Conservation (phyloP, 108 stramenopile species). For the Cyclotella atomus region DNA sequence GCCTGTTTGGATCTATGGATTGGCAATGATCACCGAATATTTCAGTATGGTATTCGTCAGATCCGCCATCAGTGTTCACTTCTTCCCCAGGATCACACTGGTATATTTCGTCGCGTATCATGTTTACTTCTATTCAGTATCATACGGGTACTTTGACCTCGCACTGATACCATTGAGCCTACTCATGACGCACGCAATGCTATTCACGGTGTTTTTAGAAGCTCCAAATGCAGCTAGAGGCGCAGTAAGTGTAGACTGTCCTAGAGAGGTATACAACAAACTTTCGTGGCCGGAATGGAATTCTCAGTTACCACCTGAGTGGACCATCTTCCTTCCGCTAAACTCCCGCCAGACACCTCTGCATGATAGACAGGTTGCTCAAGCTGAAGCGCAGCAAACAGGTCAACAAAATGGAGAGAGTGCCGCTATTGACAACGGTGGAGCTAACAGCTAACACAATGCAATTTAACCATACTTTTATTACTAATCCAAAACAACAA, state of each 20-base stretch:
- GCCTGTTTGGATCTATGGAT: slow-evolving; percentile 64
- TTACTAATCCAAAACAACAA: too few species aligned
- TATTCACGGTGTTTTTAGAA: slow-evolving; percentile 66
- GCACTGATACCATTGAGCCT: slow-evolving; percentile 53
- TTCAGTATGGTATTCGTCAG: slow-evolving; percentile 63
- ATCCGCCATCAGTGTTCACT: slow-evolving; percentile 44
- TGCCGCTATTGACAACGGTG: too few species aligned
- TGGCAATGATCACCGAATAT: slow-evolving; percentile 76
- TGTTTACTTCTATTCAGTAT: slow-evolving; percentile 69
- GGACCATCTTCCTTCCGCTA: slow-evolving; percentile 71
- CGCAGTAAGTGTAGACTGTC: slow-evolving; percentile 53
- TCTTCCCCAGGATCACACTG: slow-evolving; percentile 63
- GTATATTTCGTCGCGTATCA: slow-evolving; percentile 68
- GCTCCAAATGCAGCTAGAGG: slow-evolving; percentile 59
- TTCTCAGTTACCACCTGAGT: slow-evolving; percentile 56
- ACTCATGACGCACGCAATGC: slow-evolving; percentile 59
- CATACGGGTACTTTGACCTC: slow-evolving; percentile 69
- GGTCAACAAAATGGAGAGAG: too few species aligned
- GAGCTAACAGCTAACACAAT: too few species aligned
- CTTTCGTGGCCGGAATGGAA: slow-evolving; percentile 71
- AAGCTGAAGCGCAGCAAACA: too few species aligned
- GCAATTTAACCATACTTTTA: too few species aligned
- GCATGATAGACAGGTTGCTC: slow-evolving; percentile 39
- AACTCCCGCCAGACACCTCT: slow-evolving; percentile 51
- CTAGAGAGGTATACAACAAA: slow-evolving; percentile 67